Evolutionary conservation across 345 rosid species (phyloP).

Genomic region (Streptanthus diversifolius): DNA sequence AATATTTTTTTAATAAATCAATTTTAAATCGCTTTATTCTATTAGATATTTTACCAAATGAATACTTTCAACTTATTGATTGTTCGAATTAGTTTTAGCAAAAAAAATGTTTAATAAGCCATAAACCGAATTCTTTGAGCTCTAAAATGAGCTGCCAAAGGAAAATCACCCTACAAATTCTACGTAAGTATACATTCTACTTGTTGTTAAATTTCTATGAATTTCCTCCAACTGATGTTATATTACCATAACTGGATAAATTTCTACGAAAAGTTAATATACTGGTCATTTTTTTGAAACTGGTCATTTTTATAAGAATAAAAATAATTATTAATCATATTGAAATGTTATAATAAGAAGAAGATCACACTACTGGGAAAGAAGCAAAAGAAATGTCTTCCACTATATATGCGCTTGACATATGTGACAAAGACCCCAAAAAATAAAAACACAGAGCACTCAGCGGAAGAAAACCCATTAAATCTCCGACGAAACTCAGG

Average conservation of each 20-base stretch:
- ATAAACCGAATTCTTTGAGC: neutral
- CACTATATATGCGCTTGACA: conserved; percentile 28
- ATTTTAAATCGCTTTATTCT: neutral
- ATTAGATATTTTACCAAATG: conserved; percentile 5
- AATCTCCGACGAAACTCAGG: conserved; percentile 3
- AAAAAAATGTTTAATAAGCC: neutral
- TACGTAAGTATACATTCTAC: neutral
- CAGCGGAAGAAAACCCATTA: neutral
- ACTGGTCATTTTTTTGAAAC: neutral
- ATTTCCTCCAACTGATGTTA: neutral
- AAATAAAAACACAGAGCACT: neutral
- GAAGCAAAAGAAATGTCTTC: neutral
- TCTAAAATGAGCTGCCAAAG: neutral
- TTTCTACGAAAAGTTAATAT: neutral
- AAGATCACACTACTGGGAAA: neutral
- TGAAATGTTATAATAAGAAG: neutral
- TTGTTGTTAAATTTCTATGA: neutral
- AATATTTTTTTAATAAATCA: conserved; percentile 8
- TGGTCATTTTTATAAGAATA: neutral
- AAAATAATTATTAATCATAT: neutral
- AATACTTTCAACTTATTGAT: neutral
- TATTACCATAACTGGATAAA: neutral
- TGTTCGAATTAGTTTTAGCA: neutral
- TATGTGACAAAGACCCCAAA: conserved; percentile 3
- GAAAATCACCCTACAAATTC: neutral